Evolutionary conservation across 2,329 filamentous ascomycete species (phyloP), one percentile per base, ranked within the genome.

Genomic region (Clarireedia homoeocarpa): DNA sequence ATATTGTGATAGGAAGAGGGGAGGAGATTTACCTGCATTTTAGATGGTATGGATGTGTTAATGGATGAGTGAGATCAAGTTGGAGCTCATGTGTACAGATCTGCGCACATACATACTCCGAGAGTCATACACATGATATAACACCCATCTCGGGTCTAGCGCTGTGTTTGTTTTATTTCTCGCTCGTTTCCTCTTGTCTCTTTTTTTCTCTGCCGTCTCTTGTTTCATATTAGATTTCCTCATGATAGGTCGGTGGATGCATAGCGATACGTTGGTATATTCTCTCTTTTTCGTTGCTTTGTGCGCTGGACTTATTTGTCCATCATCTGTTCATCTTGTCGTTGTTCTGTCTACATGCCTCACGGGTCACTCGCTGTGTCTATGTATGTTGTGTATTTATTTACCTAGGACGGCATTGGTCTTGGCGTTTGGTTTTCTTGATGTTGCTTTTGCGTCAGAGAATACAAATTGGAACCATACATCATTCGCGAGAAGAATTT

Each of bases 1-100:
- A 34, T 87, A 86, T 68, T 88, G 84, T 68, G 84, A 87, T 45
- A 66, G 65, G 58, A 62, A 64, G 55, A 60, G 53, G 14, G 48
- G 38, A 44, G 53, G 44, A 20, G 34, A 15, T 23, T 53, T 34
- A 12, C 45, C 52, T 30, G 27, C 30, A 15, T 54, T 55, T 24
- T 51, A 44, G 26, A 47, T 47, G 6, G 24, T n/a, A 39, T 26
- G 51, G 24, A 6, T 23, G 20, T 20, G 20, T 20, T 20, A 20
- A 20, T 20, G 20, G 20, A 20, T 20, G 20, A 20, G 20, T 20
- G 48, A 24, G 45, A 12, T 34, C 27, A 9, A 12, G 30, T 4
- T 12, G 9, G 10, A 34, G 10, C 3, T 34, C 30, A 12, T 34
- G 30, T 34, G 30, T 54, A 27, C 24, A 30, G n/a, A 49, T 34